Base-by-base conservation (phyloP, 331 rosid genomes). In the Phaseolus coccineus region DNA sequence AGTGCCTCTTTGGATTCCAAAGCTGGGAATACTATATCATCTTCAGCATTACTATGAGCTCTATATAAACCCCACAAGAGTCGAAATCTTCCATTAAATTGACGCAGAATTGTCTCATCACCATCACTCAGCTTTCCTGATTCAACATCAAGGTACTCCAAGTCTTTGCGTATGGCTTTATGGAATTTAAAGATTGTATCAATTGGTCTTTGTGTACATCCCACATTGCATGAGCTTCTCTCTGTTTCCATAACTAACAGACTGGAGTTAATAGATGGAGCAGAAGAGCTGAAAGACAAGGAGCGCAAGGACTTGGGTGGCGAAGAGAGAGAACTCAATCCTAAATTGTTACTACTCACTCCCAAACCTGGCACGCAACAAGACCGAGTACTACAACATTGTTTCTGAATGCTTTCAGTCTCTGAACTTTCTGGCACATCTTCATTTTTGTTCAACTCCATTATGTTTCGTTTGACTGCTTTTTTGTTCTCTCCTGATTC, bases 1-100 rank as follows among this genome's bases (percentile, higher is more conserved):
- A 96, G 94, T 5, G 98, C 87, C 90, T 96, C 99, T 86, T 96
- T 93, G 73, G 99, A 96, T 88, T 96, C 98, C 85, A 96, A 74
- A 3, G 98, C 99, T 66, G 99, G 99, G 87, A 96, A 96, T 73
- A 91, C 97, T 83, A 96, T 90, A 80, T 93, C 98, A 90, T 96
- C 99, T 85, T 96, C 99, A 16, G 99, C 98, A 79, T 96, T 96
- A 85, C 99, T 96, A 78, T 96, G 99, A 62, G 99, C 99, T 88
- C 96, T 91, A 82, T 96, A 89, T 74, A 96, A 84, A 19, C 99
- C 99, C 99, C 99, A 96, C 70, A 96, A 88, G 75, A 96, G 96
- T 68, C 96, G 97, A 87, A 96, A 96, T 83, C 98, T 90, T 76
- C 99, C 99, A 69, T 78, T 88, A 80, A 96, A 96, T 79, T 93